Evolutionary conservation across 2,329 filamentous ascomycete genomes (phyloP).

Genomic region (Coniella lustricola): DNA sequence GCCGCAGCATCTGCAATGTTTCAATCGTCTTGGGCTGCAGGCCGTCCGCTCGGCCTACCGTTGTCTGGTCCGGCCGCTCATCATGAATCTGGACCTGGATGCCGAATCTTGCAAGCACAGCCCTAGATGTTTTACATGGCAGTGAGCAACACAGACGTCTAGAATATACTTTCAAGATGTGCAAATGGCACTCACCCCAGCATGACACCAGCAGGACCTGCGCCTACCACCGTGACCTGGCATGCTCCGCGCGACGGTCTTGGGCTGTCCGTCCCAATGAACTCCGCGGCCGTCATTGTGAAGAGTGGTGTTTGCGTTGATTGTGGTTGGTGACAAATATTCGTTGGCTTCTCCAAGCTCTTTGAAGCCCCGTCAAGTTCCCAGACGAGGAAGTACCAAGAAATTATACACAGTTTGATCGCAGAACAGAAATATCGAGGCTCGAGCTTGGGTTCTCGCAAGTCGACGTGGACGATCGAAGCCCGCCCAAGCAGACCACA

Average conservation of each 20-base stretch:
- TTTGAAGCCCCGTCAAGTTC: neutral
- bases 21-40: slow-evolving; percentile 68
- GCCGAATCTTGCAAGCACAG: slow-evolving; percentile 54
- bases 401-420: neutral
- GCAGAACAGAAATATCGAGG: no score
- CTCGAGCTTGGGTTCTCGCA: neutral
- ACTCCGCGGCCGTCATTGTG: neutral
- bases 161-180: slow-evolving; percentile 13
- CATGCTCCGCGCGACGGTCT: slow-evolving; percentile 17
- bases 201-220: slow-evolving; percentile 51
- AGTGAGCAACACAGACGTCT: slow-evolving; percentile 35
- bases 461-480: no score
- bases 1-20: slow-evolving; percentile 58
- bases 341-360: neutral
- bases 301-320: neutral
- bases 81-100: slow-evolving; percentile 61
- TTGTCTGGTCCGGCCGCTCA: slow-evolving; percentile 60
- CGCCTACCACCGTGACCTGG: slow-evolving; percentile 42
- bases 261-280: neutral
- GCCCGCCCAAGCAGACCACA: neutral
- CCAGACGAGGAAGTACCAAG: neutral
- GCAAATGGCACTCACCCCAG: slow-evolving; percentile 30
- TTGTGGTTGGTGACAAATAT: neutral
- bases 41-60: slow-evolving; percentile 60
- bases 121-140: slow-evolving; percentile 37